These are phyloP conservation scores for Curvularia eragrostidis DNA, from an alignment of 2,329 filamentous ascomycete species.

Conservation along the genomic window DNA sequence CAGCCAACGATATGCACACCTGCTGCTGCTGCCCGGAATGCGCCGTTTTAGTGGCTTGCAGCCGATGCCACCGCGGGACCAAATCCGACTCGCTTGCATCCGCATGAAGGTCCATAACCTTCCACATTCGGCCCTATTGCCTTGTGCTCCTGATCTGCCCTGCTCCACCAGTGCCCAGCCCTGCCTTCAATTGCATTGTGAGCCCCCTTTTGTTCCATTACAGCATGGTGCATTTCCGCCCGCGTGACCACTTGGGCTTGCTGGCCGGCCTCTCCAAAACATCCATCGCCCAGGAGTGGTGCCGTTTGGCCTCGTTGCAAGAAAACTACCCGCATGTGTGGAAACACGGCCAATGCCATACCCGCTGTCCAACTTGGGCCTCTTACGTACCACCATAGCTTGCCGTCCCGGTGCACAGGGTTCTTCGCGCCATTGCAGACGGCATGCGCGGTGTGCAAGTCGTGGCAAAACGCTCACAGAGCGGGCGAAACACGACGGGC, in stretches of 20 bases:
- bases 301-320: constrained; percentile 3
- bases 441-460: constrained; percentile 10
- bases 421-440: constrained; percentile 17
- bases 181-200: constrained; percentile 3
- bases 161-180: constrained; percentile 15
- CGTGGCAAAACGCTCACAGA: constrained; percentile 3
- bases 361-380: constrained; percentile 17
- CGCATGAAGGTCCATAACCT: constrained; percentile 24
- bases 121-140: constrained; percentile 19
- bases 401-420: constrained; percentile 21
- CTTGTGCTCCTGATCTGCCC: constrained; percentile 13
- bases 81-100: constrained; percentile 26
- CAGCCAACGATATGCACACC: not conserved
- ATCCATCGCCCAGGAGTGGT: not conserved
- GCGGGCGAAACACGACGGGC: constrained; percentile 9
- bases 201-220: constrained; percentile 17
- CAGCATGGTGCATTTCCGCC: not conserved
- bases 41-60: constrained; percentile 4
- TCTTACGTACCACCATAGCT: constrained; percentile 28
- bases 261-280: not conserved
- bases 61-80: constrained; percentile 19
- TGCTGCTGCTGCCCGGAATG: constrained; percentile 4
- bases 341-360: constrained; percentile 21
- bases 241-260: not conserved
- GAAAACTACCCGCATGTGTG: constrained; percentile 2